These are phyloP conservation scores for Corymbia citriodora DNA, from an alignment of 441 rosid species.

Conservation along the genomic window DNA sequence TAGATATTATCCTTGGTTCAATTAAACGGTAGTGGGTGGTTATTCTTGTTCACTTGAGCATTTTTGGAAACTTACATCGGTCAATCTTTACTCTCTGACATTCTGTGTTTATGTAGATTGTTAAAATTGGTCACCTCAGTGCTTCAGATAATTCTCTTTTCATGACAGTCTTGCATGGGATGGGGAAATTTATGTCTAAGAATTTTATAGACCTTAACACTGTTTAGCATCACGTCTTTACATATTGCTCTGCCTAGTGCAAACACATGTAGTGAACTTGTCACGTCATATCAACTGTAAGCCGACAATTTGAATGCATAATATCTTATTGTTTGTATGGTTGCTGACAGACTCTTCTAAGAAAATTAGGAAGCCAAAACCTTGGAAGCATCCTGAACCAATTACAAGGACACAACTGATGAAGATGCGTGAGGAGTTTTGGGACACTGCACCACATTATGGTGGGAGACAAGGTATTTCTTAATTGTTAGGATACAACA, in stretches of 20 bases:
- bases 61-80: background rate
- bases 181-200: background rate
- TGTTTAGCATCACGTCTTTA: background rate
- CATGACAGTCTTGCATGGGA: background rate
- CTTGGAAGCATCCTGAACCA: constrained; percentile 82
- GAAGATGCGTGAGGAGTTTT: constrained; percentile 88
- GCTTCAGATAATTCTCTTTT: background rate
- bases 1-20: background rate
- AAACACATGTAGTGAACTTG: background rate
- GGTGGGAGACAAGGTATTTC: constrained; percentile 78
- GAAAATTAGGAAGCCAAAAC: constrained; percentile 76
- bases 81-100: background rate
- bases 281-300: background rate
- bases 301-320: background rate
- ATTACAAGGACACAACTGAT: constrained; percentile 69
- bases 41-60: background rate
- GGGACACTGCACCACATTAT: constrained; percentile 97
- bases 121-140: background rate
- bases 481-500: background rate
- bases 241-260: background rate
- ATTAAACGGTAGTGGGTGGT: background rate
- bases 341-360: constrained; percentile 42
- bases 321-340: background rate
- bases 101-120: background rate
- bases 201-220: background rate